Conservation (phyloP, 208 protist genomes). For the Trypanosoma scelopori region DNA sequence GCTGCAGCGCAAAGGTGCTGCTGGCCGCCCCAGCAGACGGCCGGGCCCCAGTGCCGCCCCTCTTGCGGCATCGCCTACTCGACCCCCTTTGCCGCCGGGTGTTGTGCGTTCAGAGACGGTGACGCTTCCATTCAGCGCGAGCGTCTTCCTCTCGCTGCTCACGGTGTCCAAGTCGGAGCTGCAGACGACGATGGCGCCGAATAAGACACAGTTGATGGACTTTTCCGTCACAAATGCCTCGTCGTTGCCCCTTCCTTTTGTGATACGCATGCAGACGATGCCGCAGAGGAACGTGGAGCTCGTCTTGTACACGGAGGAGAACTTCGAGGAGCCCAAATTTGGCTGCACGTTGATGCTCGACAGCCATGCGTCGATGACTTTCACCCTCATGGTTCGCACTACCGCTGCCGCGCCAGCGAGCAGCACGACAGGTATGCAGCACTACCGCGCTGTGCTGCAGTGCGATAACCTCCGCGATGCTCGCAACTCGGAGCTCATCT, state of each 20-base stretch:
- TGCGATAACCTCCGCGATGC: slow-evolving; percentile 82
- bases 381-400: slow-evolving; percentile 75
- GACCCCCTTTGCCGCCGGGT: not conserved
- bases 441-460: slow-evolving; percentile 67
- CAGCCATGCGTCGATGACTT: slow-evolving; percentile 67
- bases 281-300: slow-evolving; percentile 60
- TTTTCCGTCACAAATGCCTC: slow-evolving; percentile 77
- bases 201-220: slow-evolving; percentile 70
- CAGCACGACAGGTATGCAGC: slow-evolving; percentile 11
- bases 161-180: slow-evolving; percentile 65
- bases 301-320: slow-evolving; percentile 69
- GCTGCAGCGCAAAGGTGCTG: not conserved
- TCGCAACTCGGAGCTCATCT: slow-evolving; percentile 62
- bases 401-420: slow-evolving; percentile 13
- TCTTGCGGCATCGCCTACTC: not conserved
- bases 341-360: slow-evolving; percentile 59
- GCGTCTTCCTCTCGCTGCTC: slow-evolving; percentile 70
- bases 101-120: slow-evolving; percentile 37
- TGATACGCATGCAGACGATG: slow-evolving; percentile 71
- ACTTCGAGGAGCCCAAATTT: slow-evolving; percentile 76
- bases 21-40: not conserved
- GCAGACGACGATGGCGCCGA: slow-evolving; percentile 64
- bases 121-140: slow-evolving; percentile 55
- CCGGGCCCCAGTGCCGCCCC: not conserved
- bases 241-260: slow-evolving; percentile 60